phyloP scores from a whole-genome alignment of 768 basidiomycete genomes.

The Agaricus blazei region DNA sequence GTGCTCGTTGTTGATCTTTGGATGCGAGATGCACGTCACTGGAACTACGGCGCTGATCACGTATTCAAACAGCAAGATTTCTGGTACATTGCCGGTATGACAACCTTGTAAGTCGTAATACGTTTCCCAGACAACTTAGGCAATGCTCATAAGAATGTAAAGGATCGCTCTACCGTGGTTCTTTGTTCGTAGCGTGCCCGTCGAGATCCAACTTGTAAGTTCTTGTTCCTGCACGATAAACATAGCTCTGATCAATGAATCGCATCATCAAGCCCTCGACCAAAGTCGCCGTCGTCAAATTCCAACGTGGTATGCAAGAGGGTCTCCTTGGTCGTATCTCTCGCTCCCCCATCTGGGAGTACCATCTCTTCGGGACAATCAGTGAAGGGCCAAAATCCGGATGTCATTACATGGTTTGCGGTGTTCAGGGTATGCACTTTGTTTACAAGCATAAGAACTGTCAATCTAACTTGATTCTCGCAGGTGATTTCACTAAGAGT shows the following conservation, averaged over 20 bases:
- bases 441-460: background rate
- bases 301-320: conserved; percentile 82
- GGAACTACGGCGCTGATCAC: conserved; percentile 49
- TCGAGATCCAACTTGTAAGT: conserved; percentile 72
- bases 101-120: conserved; percentile 49
- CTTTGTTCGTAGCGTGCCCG: conserved; percentile 64
- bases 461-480: conserved; percentile 1
- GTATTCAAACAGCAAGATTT: conserved; percentile 69
- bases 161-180: conserved; percentile 75
- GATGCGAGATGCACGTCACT: conserved; percentile 46
- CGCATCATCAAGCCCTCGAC: conserved; percentile 53
- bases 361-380: conserved; percentile 78
- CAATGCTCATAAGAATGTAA: conserved; percentile 13
- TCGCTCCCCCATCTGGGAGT: conserved; percentile 71
- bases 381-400: conserved; percentile 71
- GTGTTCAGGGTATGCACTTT: conserved; percentile 51
- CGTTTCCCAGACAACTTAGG: background rate
- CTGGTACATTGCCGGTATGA: conserved; percentile 74
- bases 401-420: conserved; percentile 78
- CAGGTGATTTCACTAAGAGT: conserved; percentile 70
- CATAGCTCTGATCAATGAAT: conserved; percentile 10
- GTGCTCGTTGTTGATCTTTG: conserved; percentile 65
- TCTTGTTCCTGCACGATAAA: background rate
- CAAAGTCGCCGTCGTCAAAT: conserved; percentile 75
- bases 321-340: conserved; percentile 72